Conservation (phyloP, 805 yeast species). For the Novakomyces olei region DNA sequence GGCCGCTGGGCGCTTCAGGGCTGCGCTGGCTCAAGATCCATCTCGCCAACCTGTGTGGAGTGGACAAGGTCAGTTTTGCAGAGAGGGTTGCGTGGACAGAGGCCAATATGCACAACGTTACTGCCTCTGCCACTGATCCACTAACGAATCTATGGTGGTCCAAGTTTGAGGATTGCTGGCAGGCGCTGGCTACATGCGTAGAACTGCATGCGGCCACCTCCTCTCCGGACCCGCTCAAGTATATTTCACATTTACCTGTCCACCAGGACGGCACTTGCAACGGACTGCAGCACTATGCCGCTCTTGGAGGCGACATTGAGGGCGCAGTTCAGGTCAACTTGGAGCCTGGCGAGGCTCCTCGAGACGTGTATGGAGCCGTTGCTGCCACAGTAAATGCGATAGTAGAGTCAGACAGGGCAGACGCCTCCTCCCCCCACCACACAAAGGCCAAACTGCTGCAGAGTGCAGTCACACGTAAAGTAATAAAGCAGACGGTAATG, state of each 20-base stretch:
- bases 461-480: conserved; percentile 55
- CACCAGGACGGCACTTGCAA: conserved; percentile 52
- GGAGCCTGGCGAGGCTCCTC: conserved; percentile 33
- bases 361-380: conserved; percentile 38
- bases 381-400: conserved; percentile 25
- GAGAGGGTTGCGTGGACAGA: conserved; percentile 31
- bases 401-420: conserved; percentile 26
- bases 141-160: conserved; percentile 33
- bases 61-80: conserved; percentile 30
- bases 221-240: conserved; percentile 27
- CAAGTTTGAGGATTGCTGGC: conserved; percentile 41
- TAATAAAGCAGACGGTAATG: conserved; percentile 94
- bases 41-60: conserved; percentile 36
- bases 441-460: conserved; percentile 22
- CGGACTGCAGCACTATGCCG: conserved; percentile 49
- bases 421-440: no score
- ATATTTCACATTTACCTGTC: conserved; percentile 30
- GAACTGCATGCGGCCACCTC: conserved; percentile 30
- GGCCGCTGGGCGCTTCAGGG: conserved; percentile 29
- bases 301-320: conserved; percentile 44
- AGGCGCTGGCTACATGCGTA: conserved; percentile 32
- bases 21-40: conserved; percentile 40
- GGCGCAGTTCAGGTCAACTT: conserved; percentile 44
- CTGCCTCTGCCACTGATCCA: conserved; percentile 28
- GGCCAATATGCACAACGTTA: conserved; percentile 22